These are phyloP conservation scores for Xerocomellus dryophilus DNA, from an alignment of 768 basidiomycete genomes.

Conservation along the genomic window DNA sequence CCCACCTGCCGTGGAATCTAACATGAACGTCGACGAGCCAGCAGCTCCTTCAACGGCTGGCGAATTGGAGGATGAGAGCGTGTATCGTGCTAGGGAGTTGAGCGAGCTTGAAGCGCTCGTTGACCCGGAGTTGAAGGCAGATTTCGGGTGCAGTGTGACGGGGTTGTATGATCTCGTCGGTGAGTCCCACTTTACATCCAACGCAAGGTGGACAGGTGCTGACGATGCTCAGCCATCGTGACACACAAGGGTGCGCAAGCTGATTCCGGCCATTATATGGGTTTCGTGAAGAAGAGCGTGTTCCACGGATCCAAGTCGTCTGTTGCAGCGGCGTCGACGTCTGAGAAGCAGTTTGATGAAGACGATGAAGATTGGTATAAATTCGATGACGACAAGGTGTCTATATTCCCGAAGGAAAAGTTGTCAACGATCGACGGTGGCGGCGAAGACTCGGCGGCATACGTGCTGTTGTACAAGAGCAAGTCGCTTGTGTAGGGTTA, in stretches of 20 bases:
- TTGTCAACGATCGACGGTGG: constrained; percentile 84
- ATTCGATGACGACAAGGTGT: constrained; percentile 95
- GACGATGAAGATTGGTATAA: constrained; percentile 91
- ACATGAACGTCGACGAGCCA: constrained; percentile 50
- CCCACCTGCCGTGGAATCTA: constrained; percentile 18
- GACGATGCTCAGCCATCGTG: constrained; percentile 67
- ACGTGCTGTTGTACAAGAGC: constrained; percentile 82
- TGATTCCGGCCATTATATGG: constrained; percentile 95
- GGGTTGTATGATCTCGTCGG: constrained; percentile 92
- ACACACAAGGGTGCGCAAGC: constrained; percentile 97
- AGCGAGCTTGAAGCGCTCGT: constrained; percentile 64
- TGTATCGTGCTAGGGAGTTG: constrained; percentile 62
- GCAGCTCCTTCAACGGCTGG: constrained; percentile 19
- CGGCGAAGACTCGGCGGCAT: constrained; percentile 86
- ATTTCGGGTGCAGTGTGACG: constrained; percentile 70
- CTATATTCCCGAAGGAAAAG: constrained; percentile 81
- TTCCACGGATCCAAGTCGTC: constrained; percentile 43
- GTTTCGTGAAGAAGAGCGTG: constrained; percentile 77
- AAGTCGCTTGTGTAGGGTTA: constrained; percentile 41
- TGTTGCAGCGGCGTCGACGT: constrained; percentile 4
- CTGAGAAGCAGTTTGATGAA: constrained; percentile 35
- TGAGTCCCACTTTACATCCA: constrained; percentile 36
- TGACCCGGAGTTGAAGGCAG: constrained; percentile 57
- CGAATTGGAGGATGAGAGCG: constrained; percentile 60
- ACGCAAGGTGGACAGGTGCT: background rate